phyloP scores from a whole-genome alignment of 768 basidiomycete genomes.

The Ramaria rubella region DNA sequence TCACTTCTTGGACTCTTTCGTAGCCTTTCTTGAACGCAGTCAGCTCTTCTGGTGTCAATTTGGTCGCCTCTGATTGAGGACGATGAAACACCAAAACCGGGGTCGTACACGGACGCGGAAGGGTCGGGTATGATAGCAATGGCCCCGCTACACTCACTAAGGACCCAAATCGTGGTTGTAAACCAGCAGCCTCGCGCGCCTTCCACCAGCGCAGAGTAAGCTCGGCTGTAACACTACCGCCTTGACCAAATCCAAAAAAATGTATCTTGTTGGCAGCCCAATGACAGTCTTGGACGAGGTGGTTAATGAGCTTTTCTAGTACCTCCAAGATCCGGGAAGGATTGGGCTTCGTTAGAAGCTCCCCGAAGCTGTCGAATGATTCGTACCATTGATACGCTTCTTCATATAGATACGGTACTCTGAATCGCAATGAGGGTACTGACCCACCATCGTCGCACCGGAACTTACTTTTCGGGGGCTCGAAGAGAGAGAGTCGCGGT shows the following conservation, averaged over 20 bases:
- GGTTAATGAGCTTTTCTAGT: slow-evolving; percentile 43
- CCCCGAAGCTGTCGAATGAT: slow-evolving; percentile 76
- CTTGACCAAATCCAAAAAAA: slow-evolving; percentile 84
- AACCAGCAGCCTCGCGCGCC: slow-evolving; percentile 17
- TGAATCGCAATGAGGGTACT: slow-evolving; percentile 20
- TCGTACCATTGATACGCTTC: slow-evolving; percentile 82
- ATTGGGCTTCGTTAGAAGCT: slow-evolving; percentile 61
- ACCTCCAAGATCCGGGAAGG: slow-evolving; percentile 61
- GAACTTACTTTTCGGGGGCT: slow-evolving; percentile 65
- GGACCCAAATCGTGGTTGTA: slow-evolving; percentile 44
- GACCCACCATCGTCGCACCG: background rate
- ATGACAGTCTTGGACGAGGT: slow-evolving; percentile 51
- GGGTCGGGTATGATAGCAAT: slow-evolving; percentile 71
- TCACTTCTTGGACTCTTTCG: slow-evolving; percentile 40
- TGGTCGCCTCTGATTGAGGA: slow-evolving; percentile 36
- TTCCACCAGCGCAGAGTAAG: slow-evolving; percentile 54
- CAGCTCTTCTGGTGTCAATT: slow-evolving; percentile 40
- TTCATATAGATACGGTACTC: slow-evolving; percentile 67
- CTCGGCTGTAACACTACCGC: slow-evolving; percentile 73
- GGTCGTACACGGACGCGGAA: slow-evolving; percentile 45
- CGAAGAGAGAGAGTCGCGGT: slow-evolving; percentile 79
- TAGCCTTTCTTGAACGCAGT: slow-evolving; percentile 59
- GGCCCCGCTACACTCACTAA: slow-evolving; percentile 67
- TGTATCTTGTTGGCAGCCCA: slow-evolving; percentile 75
- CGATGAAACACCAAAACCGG: slow-evolving; percentile 58